Evolutionary conservation across 2,329 filamentous ascomycete species (phyloP).

Genomic region (Phoma sp.): DNA sequence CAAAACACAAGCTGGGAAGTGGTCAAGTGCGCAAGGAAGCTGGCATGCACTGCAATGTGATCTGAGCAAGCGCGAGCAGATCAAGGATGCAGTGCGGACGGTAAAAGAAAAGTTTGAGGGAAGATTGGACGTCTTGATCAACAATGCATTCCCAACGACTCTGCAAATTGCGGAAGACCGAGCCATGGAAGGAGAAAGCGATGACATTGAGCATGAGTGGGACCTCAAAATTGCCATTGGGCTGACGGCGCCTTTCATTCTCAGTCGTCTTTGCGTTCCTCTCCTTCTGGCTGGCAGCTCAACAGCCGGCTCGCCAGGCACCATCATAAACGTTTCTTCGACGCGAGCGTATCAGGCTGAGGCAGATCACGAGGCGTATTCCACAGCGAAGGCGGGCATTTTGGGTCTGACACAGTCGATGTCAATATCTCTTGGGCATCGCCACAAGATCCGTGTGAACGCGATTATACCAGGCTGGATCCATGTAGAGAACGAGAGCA

Average conservation of each 20-base stretch:
- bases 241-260: slow-evolving; percentile 43
- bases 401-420: slow-evolving; percentile 58
- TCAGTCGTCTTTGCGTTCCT: slow-evolving; percentile 41
- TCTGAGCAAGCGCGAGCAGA: slow-evolving; percentile 47
- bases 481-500: slow-evolving; percentile 54
- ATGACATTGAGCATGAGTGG: slow-evolving; percentile 43
- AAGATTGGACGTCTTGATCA: slow-evolving; percentile 43
- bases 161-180: slow-evolving; percentile 33
- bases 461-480: slow-evolving; percentile 61
- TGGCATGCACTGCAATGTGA: slow-evolving; percentile 45
- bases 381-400: slow-evolving; percentile 58
- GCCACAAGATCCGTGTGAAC: slow-evolving; percentile 56
- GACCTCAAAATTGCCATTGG: slow-evolving; percentile 43
- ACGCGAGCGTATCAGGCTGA: slow-evolving; percentile 59
- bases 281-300: slow-evolving; percentile 31
- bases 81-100: slow-evolving; percentile 45
- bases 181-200: slow-evolving; percentile 40
- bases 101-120: slow-evolving; percentile 47
- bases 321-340: slow-evolving; percentile 57
- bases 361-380: slow-evolving; percentile 58
- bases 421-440: slow-evolving; percentile 54
- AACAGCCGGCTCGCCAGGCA: slow-evolving; percentile 33
- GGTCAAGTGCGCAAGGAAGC: slow-evolving; percentile 22
- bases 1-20: slow-evolving; percentile 35
- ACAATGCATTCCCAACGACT: slow-evolving; percentile 44